A percentile compares a stretch with the other conserved stretches of the same genome.
Evolutionary conservation across 2,329 filamentous ascomycete species (phyloP).

Genomic region (Mariannaea elegans): DNA sequence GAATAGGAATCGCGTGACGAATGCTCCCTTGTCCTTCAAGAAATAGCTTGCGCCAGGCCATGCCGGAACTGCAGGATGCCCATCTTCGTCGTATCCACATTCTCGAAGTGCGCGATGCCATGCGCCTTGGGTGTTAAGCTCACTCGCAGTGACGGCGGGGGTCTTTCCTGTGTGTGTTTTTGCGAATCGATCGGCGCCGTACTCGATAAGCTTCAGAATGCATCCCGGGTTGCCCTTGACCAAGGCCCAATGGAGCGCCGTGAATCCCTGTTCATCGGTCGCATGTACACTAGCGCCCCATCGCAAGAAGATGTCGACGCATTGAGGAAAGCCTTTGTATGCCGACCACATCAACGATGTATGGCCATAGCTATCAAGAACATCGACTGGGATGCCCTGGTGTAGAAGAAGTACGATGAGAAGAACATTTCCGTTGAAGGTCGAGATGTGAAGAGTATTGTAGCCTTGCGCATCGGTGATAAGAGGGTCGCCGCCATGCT

Average conservation of each 20-base stretch:
- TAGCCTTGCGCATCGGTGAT: constrained; percentile 95
- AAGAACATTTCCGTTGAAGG: constrained; percentile 95
- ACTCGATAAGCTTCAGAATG: constrained; percentile 93
- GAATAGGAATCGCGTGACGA: constrained; percentile 89
- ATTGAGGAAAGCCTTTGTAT: constrained; percentile 94
- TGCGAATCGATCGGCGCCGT: constrained; percentile 91
- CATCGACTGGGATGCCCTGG: constrained; percentile 94
- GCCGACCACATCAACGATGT: constrained; percentile 98
- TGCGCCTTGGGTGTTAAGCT: constrained; percentile 85
- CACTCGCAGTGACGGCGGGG: constrained; percentile 82
- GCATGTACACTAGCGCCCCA: constrained; percentile 97
- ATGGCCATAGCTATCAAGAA: constrained; percentile 88
- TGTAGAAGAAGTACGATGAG: constrained; percentile 90
- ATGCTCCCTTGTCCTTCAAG: constrained; percentile 78
- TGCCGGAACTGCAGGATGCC: constrained; percentile 72
- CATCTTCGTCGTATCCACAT: constrained; percentile 84
- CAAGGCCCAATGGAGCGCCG: constrained; percentile 93
- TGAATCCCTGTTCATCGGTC: constrained; percentile 91
- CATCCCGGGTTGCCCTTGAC: constrained; percentile 92
- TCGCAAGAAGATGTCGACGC: constrained; percentile 89
- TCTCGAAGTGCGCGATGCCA: constrained; percentile 87
- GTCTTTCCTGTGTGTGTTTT: constrained; percentile 92
- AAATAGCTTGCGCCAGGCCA: constrained; percentile 79
- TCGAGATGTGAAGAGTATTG: constrained; percentile 96
- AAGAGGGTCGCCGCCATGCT: constrained; percentile 91